Percentiles rank a stretch among this genome's conserved stretches.
Evolutionary conservation across 163 green algal genomes (phyloP).

Genomic region (Coccomyxa subellipsoidea): DNA sequence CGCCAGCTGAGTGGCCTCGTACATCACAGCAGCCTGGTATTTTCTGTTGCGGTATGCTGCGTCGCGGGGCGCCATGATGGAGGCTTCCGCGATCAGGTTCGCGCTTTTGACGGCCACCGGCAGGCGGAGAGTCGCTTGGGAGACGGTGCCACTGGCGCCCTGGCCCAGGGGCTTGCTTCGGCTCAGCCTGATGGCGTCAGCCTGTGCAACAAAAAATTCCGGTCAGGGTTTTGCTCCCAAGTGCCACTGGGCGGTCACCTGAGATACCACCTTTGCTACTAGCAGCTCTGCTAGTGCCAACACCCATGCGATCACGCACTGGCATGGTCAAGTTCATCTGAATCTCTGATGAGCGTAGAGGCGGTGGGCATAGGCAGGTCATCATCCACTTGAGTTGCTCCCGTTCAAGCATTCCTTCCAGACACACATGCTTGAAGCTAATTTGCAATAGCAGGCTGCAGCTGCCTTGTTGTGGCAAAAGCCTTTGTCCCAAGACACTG

Average conservation of each 20-base stretch:
- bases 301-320: too few relatives aligned
- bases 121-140: neutral
- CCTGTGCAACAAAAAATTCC: neutral
- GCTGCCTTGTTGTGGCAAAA: too few relatives aligned
- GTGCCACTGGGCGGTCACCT: too few relatives aligned
- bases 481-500: neutral
- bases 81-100: neutral
- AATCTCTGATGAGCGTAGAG: too few relatives aligned
- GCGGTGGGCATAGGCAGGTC: too few relatives aligned
- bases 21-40: neutral
- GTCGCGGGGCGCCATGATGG: neutral
- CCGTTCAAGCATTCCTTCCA: too few relatives aligned
- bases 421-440: too few relatives aligned
- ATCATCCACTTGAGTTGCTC: too few relatives aligned
- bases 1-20: neutral
- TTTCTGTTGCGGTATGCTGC: neutral
- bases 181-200: neutral
- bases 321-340: too few relatives aligned
- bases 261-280: too few relatives aligned
- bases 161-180: neutral
- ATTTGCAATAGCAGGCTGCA: too few relatives aligned
- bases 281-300: too few relatives aligned
- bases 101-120: neutral
- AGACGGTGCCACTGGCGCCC: neutral
- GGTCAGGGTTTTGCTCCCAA: neutral